Conservation (phyloP, 371 early-diverging fungal species). For the Fennellomyces sp. region DNA sequence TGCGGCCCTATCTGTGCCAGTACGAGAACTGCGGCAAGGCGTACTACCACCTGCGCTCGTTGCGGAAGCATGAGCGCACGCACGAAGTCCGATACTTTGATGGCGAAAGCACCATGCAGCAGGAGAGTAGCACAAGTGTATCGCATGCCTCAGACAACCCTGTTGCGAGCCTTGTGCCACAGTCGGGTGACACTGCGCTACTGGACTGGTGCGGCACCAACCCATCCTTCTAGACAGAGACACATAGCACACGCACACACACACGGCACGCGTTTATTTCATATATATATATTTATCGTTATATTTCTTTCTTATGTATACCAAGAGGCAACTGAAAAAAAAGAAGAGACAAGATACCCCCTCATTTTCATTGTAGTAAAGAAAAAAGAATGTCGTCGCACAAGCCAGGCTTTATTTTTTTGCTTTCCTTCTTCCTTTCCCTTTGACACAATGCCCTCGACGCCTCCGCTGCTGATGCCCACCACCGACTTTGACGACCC, state of each 20-base stretch:
- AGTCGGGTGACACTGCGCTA: constrained; percentile 6
- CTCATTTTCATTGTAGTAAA: too few species aligned
- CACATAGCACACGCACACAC: background rate
- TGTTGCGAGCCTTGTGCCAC: constrained; percentile 1
- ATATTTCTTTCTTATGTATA: too few species aligned
- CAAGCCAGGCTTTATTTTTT: too few species aligned
- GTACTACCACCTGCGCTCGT: constrained; percentile 82
- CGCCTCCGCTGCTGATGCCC: background rate
- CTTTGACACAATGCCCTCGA: background rate
- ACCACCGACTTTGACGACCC: background rate
- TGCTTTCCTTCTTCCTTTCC: background rate
- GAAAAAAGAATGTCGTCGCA: too few species aligned
- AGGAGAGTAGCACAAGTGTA: background rate
- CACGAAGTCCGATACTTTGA: constrained; percentile 37
- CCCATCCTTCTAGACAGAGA: background rate
- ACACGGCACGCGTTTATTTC: background rate
- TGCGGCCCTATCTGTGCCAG: constrained; percentile 71
- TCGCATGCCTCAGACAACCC: constrained; percentile 3
- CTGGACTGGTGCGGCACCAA: constrained; percentile 8
- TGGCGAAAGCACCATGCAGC: background rate
- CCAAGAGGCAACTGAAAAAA: too few species aligned
- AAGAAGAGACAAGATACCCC: background rate
- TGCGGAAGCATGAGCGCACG: constrained; percentile 77
- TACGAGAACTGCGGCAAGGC: constrained; percentile 71
- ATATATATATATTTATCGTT: background rate